Percentiles rank a stretch among this genome's conserved stretches.
Evolutionary conservation across 768 basidiomycete genomes (phyloP).

Genomic region (Trametes cingulata): DNA sequence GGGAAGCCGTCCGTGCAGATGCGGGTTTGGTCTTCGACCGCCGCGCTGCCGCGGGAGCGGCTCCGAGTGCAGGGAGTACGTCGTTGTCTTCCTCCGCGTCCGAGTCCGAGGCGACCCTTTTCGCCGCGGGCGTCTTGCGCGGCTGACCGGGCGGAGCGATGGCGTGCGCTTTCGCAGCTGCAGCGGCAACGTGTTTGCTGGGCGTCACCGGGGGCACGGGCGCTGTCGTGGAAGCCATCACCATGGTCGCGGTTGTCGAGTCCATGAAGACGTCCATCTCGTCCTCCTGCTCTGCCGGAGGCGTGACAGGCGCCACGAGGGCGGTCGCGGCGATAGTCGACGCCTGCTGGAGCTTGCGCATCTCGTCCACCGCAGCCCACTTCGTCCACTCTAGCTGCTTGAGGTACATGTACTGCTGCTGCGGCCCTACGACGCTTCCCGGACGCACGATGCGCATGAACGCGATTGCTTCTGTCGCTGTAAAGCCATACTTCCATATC

Average conservation of each 20-base stretch:
- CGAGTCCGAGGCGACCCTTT: constrained; percentile 67
- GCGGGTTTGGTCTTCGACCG: constrained; percentile 29
- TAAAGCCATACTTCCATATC: constrained; percentile 98
- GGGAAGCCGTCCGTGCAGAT: constrained; percentile 34
- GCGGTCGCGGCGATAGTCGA: constrained; percentile 40
- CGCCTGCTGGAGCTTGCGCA: constrained; percentile 50
- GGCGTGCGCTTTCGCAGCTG: constrained; percentile 66
- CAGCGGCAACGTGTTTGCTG: constrained; percentile 69
- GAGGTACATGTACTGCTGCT: constrained; percentile 93
- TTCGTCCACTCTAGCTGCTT: constrained; percentile 93
- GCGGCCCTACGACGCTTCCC: constrained; percentile 89
- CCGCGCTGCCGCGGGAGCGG: constrained; percentile 42
- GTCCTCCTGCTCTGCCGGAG: constrained; percentile 76
- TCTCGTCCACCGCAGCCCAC: constrained; percentile 88
- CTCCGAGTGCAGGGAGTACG: constrained; percentile 61
- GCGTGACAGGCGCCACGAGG: constrained; percentile 73
- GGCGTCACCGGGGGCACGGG: constrained; percentile 78
- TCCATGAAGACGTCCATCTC: constrained; percentile 43
- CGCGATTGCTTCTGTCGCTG: constrained; percentile 92
- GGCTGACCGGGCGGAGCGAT: constrained; percentile 83
- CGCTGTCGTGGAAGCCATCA: constrained; percentile 23
- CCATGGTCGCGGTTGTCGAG: constrained; percentile 35
- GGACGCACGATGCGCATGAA: constrained; percentile 99
- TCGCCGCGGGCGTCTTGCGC: constrained; percentile 82
- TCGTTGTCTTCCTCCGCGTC: constrained; percentile 62